Evolutionary conservation across 1,139 yeast species (phyloP), one percentile per base, ranked within the genome.

Genomic region (Debaryomyces sp.): DNA sequence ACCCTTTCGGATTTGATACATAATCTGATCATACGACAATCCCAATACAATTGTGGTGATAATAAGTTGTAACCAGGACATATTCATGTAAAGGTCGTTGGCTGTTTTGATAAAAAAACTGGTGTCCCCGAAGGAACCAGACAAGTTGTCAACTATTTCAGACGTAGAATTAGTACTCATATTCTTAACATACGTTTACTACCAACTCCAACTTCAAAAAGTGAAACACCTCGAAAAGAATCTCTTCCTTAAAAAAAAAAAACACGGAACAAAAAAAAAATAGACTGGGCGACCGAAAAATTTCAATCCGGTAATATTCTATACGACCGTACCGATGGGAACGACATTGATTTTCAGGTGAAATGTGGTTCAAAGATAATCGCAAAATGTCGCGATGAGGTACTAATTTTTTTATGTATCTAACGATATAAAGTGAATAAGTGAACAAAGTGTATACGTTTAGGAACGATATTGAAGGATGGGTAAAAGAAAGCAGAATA

Each of bases 1-100:
- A 38, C 97, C 97, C 70, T 94, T 94, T 55, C 84, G 83, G 47
- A 81, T 59, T 62, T 90, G 84, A 64, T 94, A 94, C 57, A 80
- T 69, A 32, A 91, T 71, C 71, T 92, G 98, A 68, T 92, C 98
- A 62, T 85, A 89, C 1, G 87, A 72, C 45, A 91, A 65, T 3
- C 76, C 70, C 15, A 81, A 56, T 4, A 84, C 72, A 13, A 87
- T 46, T 4, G 80, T 54, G 0, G 90, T 73, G 17, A 81, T 52
- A 21, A 77, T 54, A 44, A 85, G 61, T 29, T 50, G 50, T 10
- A 47, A 24, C 54, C 54, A 51, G 6, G 51, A 39, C 44, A 48
- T 26, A 12, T 29, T 41, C 30, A 32, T 21, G 24, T 46, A 50
- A 43, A 45, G n/a, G 9, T 42, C 52, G 22, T 26, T 10, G 3